Evolutionary conservation across 2,329 filamentous ascomycete species (phyloP), one percentile per base, ranked within the genome.

Genomic region (Colletotrichum sp.): DNA sequence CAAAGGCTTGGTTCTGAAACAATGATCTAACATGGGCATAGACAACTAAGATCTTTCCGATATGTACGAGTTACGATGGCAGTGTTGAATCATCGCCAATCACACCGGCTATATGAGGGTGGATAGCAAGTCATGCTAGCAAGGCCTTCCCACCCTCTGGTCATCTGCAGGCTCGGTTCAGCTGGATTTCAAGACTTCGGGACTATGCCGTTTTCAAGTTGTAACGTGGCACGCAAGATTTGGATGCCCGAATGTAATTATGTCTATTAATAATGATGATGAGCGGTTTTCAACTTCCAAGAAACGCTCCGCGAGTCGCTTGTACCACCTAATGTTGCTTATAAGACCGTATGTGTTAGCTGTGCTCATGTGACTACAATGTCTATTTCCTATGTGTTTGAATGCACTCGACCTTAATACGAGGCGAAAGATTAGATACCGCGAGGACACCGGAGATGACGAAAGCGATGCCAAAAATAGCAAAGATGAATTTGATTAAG

Each of bases 1-100:
- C n/a, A 22, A 48, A 22, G 1, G 1, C 6, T 13, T 22, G n/a
- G 4, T 22, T 52, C 3, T 3, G 6, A 22, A 3, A 52, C n/a
- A 52, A 52, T 5, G 11, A 52, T 52, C 44, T 52, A 52, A 52
- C 3, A 8, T 22, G 6, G 11, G 44, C 44, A 22, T 22, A 52
- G 44, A 22, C n/a, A 52, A 52, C 44, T 52, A 19, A 52, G 44
- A 22, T 52, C 11, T 52, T 52, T 52, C 44, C n/a, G n/a, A 48
- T 11, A 5, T 52, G 4, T 52, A 52, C 44, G 44, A 52, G n/a
- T 13, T 52, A 52, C 44, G 44, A 8, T 52, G 44, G n/a, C 44
- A 52, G n/a, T 52, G 11, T 52, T 22, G 44, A 52, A 22, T 22
- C 44, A 52, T 22, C 44, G n/a, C 44, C 44, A 52, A 13, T 22